Conservation (phyloP, 139 green algal genomes). For the Tetradesmus lagerheimii region DNA sequence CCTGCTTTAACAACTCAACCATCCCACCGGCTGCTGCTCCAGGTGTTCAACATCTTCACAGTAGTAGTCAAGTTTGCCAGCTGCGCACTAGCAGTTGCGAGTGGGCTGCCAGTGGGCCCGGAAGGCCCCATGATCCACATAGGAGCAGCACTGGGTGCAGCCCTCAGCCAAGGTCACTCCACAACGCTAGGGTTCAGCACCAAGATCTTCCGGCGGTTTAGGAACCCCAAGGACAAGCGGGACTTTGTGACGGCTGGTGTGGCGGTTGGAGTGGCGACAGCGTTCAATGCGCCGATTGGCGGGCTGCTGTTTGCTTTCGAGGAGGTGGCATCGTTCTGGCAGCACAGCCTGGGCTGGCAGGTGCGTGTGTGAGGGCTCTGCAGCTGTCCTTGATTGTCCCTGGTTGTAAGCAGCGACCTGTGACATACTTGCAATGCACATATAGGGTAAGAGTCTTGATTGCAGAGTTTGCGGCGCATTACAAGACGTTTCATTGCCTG, state of each 20-base stretch:
- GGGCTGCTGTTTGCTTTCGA: conserved; percentile 94
- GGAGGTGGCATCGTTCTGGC: conserved; percentile 89
- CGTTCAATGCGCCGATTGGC: conserved; percentile 79
- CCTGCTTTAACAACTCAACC: too few species aligned
- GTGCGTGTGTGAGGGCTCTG: conserved; percentile 51
- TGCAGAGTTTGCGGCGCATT: too few species aligned
- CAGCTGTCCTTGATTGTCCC: not conserved
- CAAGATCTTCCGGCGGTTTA: conserved; percentile 81
- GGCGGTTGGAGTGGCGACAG: conserved; percentile 85
- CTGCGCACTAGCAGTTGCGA: conserved; percentile 78
- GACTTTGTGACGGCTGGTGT: conserved; percentile 92
- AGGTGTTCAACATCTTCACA: conserved; percentile 87
- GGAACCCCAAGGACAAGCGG: conserved; percentile 90
- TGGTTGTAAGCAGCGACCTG: conserved; percentile 45
- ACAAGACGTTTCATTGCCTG: too few species aligned
- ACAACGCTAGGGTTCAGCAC: conserved; percentile 83
- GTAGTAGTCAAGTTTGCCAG: conserved; percentile 88
- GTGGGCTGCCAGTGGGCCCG: conserved; percentile 87
- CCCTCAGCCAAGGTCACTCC: conserved; percentile 86
- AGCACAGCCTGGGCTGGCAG: conserved; percentile 84
- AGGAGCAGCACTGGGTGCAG: conserved; percentile 77
- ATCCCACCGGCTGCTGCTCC: too few species aligned
- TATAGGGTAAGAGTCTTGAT: not conserved
- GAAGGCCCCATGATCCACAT: conserved; percentile 95
- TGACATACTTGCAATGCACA: not conserved